phyloP scores from a whole-genome alignment of 2,329 filamentous ascomycete species.

The Apiospora pterosperma region DNA sequence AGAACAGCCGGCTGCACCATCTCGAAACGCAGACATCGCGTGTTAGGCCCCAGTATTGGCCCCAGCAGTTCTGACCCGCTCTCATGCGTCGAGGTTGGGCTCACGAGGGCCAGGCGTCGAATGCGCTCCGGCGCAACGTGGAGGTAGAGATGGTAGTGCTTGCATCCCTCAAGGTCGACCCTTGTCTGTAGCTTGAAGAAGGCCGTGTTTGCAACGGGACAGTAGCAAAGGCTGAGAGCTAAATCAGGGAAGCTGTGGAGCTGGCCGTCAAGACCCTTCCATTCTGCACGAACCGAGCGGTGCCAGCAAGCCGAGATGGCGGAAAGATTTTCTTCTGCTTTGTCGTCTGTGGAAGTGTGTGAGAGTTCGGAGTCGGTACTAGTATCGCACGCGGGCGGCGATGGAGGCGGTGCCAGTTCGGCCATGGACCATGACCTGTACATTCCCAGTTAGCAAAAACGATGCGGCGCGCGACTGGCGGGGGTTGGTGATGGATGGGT shows the following conservation, averaged over 20 bases:
- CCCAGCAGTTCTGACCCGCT: not conserved
- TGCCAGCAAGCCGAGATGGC: slow-evolving; percentile 3
- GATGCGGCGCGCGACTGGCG: not conserved
- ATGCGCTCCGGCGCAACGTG: slow-evolving; percentile 3
- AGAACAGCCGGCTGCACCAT: not conserved
- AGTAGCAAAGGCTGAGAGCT: slow-evolving; percentile 1
- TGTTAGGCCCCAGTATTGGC: not conserved
- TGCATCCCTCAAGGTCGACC: slow-evolving; percentile 5
- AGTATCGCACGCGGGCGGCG: not conserved
- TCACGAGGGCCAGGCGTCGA: not conserved
- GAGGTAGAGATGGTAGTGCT: slow-evolving; percentile 3
- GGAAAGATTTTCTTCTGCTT: not conserved
- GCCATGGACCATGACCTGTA: slow-evolving; percentile 3
- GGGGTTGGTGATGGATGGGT: not conserved
- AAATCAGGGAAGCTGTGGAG: not conserved
- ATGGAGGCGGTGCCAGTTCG: not conserved
- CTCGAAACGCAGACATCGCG: not conserved
- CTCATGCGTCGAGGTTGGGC: not conserved
- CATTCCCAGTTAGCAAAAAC: not conserved
- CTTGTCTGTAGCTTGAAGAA: slow-evolving; percentile 4
- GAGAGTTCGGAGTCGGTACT: not conserved
- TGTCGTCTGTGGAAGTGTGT: not conserved
- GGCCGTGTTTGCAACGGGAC: not conserved
- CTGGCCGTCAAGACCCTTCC: not conserved
- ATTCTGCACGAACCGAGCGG: not conserved